These are phyloP conservation scores for Aegilops tauschii DNA, from an alignment of 176 grass and related monocot species.

Conservation along the genomic window DNA sequence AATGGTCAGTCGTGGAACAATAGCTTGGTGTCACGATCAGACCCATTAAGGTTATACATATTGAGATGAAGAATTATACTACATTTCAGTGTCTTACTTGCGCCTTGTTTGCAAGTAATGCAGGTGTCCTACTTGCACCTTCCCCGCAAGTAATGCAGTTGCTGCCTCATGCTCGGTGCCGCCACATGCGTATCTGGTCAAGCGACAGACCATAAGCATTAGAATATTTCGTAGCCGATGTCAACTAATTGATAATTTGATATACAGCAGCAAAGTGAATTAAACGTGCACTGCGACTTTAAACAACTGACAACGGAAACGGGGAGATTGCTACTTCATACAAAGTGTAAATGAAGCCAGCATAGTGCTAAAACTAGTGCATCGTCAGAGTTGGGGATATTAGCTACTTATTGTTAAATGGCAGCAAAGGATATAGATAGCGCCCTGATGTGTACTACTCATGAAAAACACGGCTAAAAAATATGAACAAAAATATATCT, in stretches of 20 bases:
- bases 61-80: not conserved
- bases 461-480: too few species aligned
- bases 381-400: not conserved
- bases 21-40: not conserved
- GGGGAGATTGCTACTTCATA: not conserved
- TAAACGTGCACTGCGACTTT: not conserved
- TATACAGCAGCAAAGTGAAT: not conserved
- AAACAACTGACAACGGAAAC: not conserved
- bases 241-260: not conserved
- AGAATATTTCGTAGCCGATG: not conserved
- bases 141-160: slow-evolving; percentile 51
- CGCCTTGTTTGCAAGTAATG: slow-evolving; percentile 34
- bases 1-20: not conserved
- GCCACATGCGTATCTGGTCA: slow-evolving; percentile 26
- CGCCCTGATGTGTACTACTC: too few species aligned
- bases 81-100: slow-evolving; percentile 31
- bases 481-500: too few species aligned
- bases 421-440: not conserved
- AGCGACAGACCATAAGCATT: slow-evolving; percentile 6
- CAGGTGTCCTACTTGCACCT: slow-evolving; percentile 24
- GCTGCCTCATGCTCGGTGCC: slow-evolving; percentile 48
- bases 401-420: not conserved
- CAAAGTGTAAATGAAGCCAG: not conserved
- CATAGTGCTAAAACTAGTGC: not conserved
- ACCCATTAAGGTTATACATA: not conserved